A percentile compares a stretch with the other conserved stretches of the same genome.
These are phyloP conservation scores for Candida sp. DNA, from an alignment of 1,139 yeast species.

Conservation along the genomic window DNA sequence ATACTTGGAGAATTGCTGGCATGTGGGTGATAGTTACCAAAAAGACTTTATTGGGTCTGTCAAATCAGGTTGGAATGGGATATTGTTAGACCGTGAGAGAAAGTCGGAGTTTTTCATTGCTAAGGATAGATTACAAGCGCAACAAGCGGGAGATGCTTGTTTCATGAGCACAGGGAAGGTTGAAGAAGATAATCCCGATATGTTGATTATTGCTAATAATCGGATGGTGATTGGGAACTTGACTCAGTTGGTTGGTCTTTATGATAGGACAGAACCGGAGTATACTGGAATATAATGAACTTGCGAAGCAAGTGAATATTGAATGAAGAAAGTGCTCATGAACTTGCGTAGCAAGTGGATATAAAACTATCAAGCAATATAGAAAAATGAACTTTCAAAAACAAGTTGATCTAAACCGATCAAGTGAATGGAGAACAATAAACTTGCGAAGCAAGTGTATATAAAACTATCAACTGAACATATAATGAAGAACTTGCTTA, in stretches of 20 bases:
- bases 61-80: constrained; percentile 60
- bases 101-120: constrained; percentile 18
- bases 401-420: no score
- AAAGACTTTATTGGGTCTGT: constrained; percentile 54
- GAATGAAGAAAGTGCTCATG: no score
- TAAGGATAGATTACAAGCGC: constrained; percentile 3
- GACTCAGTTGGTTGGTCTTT: constrained; percentile 17
- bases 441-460: no score
- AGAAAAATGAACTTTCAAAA: no score
- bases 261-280: not conserved
- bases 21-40: constrained; percentile 58
- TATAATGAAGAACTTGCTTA: no score
- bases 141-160: constrained; percentile 7
- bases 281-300: not conserved
- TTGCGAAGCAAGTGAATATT: no score
- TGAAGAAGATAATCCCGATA: constrained; percentile 3
- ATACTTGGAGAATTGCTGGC: constrained; percentile 45
- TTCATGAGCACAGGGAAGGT: constrained; percentile 1
- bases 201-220: constrained; percentile 30
- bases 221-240: constrained; percentile 30
- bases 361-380: no score
- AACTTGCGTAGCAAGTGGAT: no score
- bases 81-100: constrained; percentile 45
- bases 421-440: no score
- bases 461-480: no score